A percentile compares a stretch with the other conserved stretches of the same genome.
These are phyloP conservation scores for Lactifluus piperatus DNA, from an alignment of 768 basidiomycete species.

Conservation along the genomic window DNA sequence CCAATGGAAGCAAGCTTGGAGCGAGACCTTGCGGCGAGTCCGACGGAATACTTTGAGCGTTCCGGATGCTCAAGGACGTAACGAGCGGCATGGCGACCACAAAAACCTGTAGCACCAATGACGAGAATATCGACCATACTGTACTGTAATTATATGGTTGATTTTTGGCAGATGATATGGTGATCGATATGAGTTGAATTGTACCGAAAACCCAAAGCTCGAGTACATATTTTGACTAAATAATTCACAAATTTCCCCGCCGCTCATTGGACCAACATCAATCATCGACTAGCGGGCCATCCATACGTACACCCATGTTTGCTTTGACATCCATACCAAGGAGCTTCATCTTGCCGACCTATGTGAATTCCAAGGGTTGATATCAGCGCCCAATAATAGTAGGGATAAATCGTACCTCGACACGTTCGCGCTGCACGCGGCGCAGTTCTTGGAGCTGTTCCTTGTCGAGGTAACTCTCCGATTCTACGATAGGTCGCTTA, in stretches of 20 bases:
- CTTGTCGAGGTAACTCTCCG: constrained; percentile 65
- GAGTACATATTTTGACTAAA: constrained; percentile 5
- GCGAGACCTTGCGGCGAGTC: constrained; percentile 15
- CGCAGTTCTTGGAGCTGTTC: constrained; percentile 79
- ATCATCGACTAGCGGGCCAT: constrained; percentile 53
- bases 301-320: constrained; percentile 84
- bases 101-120: constrained; percentile 20
- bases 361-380: neutral
- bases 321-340: constrained; percentile 84
- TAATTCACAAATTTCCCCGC: neutral
- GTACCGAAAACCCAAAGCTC: no score
- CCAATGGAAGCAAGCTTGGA: constrained; percentile 7
- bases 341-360: constrained; percentile 78
- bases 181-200: no score
- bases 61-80: constrained; percentile 18
- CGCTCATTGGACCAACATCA: constrained; percentile 12
- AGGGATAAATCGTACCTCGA: constrained; percentile 46
- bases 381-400: neutral
- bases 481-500: constrained; percentile 57
- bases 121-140: constrained; percentile 19
- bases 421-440: constrained; percentile 76
- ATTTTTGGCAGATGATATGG: no score
- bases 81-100: constrained; percentile 17
- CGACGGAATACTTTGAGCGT: constrained; percentile 13
- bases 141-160: neutral